Base-by-base conservation (phyloP, 768 basidiomycete species). In the Psilocybe subaeruginosa region DNA sequence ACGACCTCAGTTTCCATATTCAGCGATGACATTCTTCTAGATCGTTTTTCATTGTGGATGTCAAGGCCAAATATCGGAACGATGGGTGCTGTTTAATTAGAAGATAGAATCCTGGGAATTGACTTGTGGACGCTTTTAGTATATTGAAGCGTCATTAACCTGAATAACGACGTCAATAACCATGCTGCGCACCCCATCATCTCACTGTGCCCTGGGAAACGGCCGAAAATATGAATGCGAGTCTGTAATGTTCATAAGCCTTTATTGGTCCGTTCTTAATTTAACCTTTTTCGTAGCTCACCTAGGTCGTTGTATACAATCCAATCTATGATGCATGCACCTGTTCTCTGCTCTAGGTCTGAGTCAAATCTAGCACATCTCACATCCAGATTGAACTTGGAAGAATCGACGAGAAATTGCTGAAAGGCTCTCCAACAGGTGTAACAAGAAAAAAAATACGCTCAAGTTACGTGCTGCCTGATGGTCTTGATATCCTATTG, bases 11-110 rank as follows among this genome's bases (percentile, higher is more conserved):
- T 60, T 60, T 50, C 59, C 35, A 41, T 55, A 48, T 60, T 31
- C 27, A 50, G 59, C 11, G 19, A 55, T 19, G 54, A 47, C 23
- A n/a, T 39, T 14, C 54, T 60, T 60, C 59, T 60, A 39, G 37
- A 39, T 39, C 37, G 9, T 55, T 9, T 16, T 53, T 37, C 59
- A 60, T 60, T 60, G 17, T 31, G 54, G 1, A 54, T 54, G 59
- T 60, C 59, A 60, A 19, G n/a, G 49, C n/a, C 4, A 43, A 39
- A 39, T 8, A 8, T 39, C 37, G 41, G 9, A 43, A 43, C 8
- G 41, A 23, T 5, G 41, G 11, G 41, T 5, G n/a, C 4, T 12
- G 14, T 43, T 12, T 43, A 43, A 43, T 43, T 16, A 43, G 14
- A 11, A 43, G 14, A 43, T 12, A 43, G 41, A 12, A 39, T 39